Conservation (phyloP, 805 yeast genomes). For the Wickerhamiella hasegawae region DNA sequence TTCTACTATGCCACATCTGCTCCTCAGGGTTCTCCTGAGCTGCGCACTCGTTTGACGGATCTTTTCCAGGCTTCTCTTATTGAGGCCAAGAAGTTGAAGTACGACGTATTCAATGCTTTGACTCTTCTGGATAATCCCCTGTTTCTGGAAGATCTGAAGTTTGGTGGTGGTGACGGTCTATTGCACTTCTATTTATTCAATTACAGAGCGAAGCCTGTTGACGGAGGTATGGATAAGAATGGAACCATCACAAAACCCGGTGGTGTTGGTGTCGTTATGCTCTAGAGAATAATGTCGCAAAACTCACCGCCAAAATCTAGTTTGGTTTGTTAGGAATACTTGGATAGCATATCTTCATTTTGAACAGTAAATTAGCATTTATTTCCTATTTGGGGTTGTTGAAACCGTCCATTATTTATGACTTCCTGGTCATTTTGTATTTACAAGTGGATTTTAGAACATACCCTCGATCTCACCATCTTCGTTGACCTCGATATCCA, state of each 20-base stretch:
- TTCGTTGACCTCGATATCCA: slow-evolving; percentile 84
- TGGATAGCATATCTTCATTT: too few relatives aligned
- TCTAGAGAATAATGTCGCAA: slow-evolving; percentile 25
- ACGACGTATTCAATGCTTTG: slow-evolving; percentile 89
- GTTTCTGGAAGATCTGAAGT: slow-evolving; percentile 67
- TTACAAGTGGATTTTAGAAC: too few relatives aligned
- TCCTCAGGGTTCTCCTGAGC: slow-evolving; percentile 21
- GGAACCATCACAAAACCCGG: slow-evolving; percentile 44
- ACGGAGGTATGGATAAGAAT: slow-evolving; percentile 57
- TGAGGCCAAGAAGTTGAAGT: slow-evolving; percentile 45
- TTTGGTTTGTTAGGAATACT: too few relatives aligned
- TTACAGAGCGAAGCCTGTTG: slow-evolving; percentile 64
- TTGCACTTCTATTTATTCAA: slow-evolving; percentile 85
- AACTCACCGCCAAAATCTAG: too few relatives aligned
- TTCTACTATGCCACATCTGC: slow-evolving; percentile 71
- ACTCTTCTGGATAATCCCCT: slow-evolving; percentile 79
- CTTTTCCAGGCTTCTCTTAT: slow-evolving; percentile 64
- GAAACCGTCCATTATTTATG: too few relatives aligned
- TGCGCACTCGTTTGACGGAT: slow-evolving; percentile 42
- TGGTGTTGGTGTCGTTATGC: slow-evolving; percentile 82
- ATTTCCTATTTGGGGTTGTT: too few relatives aligned
- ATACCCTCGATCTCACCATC: slow-evolving; percentile 91
- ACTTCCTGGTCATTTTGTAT: too few relatives aligned
- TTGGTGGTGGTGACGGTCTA: slow-evolving; percentile 88
- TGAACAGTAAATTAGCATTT: too few relatives aligned